Evolutionary conservation across 805 yeast genomes (phyloP), one percentile per base, ranked within the genome.

Genomic region (Lipomyces japonicus): DNA sequence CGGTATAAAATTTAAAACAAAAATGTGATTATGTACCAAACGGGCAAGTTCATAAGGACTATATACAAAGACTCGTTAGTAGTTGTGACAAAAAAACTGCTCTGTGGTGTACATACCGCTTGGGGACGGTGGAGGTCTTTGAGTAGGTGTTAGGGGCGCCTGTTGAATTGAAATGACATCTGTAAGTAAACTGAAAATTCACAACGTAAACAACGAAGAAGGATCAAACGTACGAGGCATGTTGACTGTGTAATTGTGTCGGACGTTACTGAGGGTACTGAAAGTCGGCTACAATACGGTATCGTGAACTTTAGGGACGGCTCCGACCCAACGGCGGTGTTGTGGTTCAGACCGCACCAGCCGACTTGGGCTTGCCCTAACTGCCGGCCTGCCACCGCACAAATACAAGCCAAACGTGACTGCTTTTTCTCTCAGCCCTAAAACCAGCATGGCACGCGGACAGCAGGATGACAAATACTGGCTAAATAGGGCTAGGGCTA

Each of bases 121-220:
- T 89, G 81, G 99, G 99, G 74, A 91, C 96, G 72, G 96, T 79
- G 88, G 87, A 93, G 72, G 99, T 93, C 89, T 93, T 93, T 69
- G 98, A 91, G 86, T 91, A 85, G 73, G 95, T 88, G 82, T 95
- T 86, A 80, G 98, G 97, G 69, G 96, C 96, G 81, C 45, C 57
- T 53, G 41, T 23, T 12, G 36, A 24, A 35, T 24, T 22, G 21
- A 38, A 21, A 26, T 16, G 23, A 9, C n/a, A 34, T 10, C 35
- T 10, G 16, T 14, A 16, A 5, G 14, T 14, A n/a, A 24, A 36
- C 14, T n/a, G 16, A 23, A 4, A 37, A 23, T 18, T 3, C 14
- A 24, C 16, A 37, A 23, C 7, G 3, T 28, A 25, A 48, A 7
- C 6, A 9, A 23, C 12, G n/a, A 6, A 36, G 12, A 18, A 18